Percentiles rank a stretch among this genome's conserved stretches.
These are phyloP conservation scores for Neurospora cerealis DNA, from an alignment of 495 filamentous ascomycete genomes.

Conservation along the genomic window DNA sequence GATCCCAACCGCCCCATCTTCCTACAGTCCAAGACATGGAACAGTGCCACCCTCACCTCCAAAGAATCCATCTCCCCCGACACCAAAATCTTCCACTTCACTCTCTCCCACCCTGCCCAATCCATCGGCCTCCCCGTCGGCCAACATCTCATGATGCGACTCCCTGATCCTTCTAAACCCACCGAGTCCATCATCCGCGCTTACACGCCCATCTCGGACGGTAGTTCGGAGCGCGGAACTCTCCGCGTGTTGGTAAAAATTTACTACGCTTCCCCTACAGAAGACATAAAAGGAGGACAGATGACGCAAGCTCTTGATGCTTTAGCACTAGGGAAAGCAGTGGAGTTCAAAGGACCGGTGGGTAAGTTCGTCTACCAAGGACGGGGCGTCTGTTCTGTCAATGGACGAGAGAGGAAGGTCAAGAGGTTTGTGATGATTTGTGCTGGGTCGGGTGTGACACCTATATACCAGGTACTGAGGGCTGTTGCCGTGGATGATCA, in stretches of 20 bases:
- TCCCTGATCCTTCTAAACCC: slow-evolving; percentile 53
- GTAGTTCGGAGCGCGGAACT: slow-evolving; percentile 41
- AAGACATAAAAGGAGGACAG: slow-evolving; percentile 52
- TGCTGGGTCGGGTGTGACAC: slow-evolving; percentile 82
- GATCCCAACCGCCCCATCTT: slow-evolving; percentile 65
- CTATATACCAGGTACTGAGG: slow-evolving; percentile 79
- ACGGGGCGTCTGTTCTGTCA: slow-evolving; percentile 52
- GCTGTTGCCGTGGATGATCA: slow-evolving; percentile 48
- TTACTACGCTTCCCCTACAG: slow-evolving; percentile 52
- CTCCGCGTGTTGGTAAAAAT: slow-evolving; percentile 78
- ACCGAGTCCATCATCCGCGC: slow-evolving; percentile 68
- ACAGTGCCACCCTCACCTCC: slow-evolving; percentile 50
- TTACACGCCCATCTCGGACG: slow-evolving; percentile 80
- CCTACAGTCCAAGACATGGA: slow-evolving; percentile 64
- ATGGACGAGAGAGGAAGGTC: slow-evolving; percentile 48
- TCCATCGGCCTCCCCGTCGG: slow-evolving; percentile 72
- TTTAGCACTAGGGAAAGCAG: slow-evolving; percentile 55
- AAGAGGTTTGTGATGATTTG: slow-evolving; percentile 80
- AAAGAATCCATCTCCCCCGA: slow-evolving; percentile 68
- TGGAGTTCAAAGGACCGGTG: slow-evolving; percentile 87
- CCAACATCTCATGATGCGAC: slow-evolving; percentile 81
- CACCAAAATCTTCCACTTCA: slow-evolving; percentile 75
- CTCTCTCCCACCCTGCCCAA: slow-evolving; percentile 63
- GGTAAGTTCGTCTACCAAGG: slow-evolving; percentile 81
- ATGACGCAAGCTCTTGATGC: slow-evolving; percentile 79